These are phyloP conservation scores for Chalciporus sphaerocephalus DNA, from an alignment of 768 basidiomycete genomes.

Conservation along the genomic window DNA sequence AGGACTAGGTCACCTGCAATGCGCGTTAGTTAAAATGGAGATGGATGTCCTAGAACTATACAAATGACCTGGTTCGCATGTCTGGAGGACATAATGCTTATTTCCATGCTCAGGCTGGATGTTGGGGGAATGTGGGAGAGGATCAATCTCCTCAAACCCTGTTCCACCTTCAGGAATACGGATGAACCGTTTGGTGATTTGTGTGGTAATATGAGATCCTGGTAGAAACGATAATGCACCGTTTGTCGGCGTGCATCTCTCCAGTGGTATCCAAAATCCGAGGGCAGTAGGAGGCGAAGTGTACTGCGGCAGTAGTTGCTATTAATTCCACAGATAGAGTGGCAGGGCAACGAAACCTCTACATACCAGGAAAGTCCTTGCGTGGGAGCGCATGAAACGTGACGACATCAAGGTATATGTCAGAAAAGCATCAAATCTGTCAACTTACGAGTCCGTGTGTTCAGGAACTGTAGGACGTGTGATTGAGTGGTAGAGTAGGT, in stretches of 20 bases:
- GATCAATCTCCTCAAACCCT: slow-evolving; percentile 66
- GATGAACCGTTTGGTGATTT: slow-evolving; percentile 82
- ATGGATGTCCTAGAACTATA: background rate
- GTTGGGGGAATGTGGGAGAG: slow-evolving; percentile 22
- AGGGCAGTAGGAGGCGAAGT: slow-evolving; percentile 88
- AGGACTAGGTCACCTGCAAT: slow-evolving; percentile 78
- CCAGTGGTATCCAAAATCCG: slow-evolving; percentile 96
- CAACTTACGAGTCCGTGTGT: slow-evolving; percentile 88
- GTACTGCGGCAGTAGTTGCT: slow-evolving; percentile 50
- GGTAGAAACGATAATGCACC: slow-evolving; percentile 88
- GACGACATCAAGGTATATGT: background rate
- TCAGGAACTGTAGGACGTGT: slow-evolving; percentile 56
- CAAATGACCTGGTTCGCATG: slow-evolving; percentile 64
- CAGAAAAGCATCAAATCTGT: background rate
- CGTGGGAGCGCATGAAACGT: too few species aligned
- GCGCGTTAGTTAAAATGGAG: background rate
- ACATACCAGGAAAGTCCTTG: slow-evolving; percentile 70
- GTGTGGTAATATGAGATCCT: slow-evolving; percentile 75
- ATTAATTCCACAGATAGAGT: background rate
- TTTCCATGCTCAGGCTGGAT: slow-evolving; percentile 9
- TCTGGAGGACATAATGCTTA: slow-evolving; percentile 59
- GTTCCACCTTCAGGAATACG: slow-evolving; percentile 74
- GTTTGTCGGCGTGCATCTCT: slow-evolving; percentile 76
- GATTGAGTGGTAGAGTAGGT: background rate
- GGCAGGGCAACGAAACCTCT: background rate